These are phyloP conservation scores for Daphne laureola DNA, from an alignment of 441 rosid species.

Conservation along the genomic window DNA sequence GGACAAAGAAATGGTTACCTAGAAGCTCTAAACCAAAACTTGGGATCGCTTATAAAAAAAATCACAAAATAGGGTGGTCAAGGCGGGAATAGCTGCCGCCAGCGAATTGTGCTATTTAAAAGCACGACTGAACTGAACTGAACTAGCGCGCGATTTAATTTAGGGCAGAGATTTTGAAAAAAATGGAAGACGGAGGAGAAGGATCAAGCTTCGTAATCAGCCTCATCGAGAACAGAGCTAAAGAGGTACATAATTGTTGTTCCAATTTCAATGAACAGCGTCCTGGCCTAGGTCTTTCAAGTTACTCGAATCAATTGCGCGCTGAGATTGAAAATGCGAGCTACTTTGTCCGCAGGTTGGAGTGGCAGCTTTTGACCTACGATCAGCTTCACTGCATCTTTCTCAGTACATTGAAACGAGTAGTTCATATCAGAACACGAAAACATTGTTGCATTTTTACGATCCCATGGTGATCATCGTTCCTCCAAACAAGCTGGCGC, in stretches of 20 bases:
- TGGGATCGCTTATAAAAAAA: too few relatives aligned
- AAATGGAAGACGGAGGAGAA: constrained; percentile 89
- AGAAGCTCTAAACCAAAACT: too few relatives aligned
- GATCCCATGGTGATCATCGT: constrained; percentile 78
- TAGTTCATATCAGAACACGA: constrained; percentile 88
- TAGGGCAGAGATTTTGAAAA: constrained; percentile 4
- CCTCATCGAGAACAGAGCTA: constrained; percentile 90
- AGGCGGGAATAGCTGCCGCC: too few relatives aligned
- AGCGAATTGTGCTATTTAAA: not conserved
- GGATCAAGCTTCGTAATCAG: constrained; percentile 80
- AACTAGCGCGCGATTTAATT: constrained; percentile 33
- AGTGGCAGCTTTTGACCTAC: constrained; percentile 89
- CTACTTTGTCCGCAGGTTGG: constrained; percentile 53
- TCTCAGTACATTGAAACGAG: constrained; percentile 98
- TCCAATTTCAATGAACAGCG: constrained; percentile 6
- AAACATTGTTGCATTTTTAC: constrained; percentile 77
- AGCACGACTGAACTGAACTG: not conserved
- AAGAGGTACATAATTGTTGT: constrained; percentile 63
- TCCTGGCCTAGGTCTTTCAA: not conserved
- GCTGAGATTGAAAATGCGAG: constrained; percentile 7
- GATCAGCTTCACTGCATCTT: constrained; percentile 86
- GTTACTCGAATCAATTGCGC: not conserved
- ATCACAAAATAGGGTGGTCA: too few relatives aligned
- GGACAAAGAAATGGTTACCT: too few relatives aligned
- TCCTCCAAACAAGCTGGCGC: constrained; percentile 78